Base-by-base conservation (phyloP, 1,139 yeast species). In the Kodamaea alishanica region DNA sequence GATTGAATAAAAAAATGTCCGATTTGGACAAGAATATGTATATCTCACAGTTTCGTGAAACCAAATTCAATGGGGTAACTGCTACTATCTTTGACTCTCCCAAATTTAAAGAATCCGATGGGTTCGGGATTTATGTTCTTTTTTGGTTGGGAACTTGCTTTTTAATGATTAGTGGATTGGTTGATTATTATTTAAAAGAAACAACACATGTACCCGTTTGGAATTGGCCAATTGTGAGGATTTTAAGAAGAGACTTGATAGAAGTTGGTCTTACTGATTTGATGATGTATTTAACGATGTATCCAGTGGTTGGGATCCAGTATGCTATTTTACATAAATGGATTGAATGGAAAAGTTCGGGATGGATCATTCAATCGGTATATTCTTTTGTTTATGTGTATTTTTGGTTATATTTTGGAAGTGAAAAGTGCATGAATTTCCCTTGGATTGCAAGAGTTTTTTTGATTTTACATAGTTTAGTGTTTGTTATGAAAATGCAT, bases 391-490 rank as follows among this genome's bases (percentile, higher is more conserved):
- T 48, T 0, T 79, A 70, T 50, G 57, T 84, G 11, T 48, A 63
- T 30, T 79, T 74, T 50, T 75, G 71, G 68, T 54, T 79, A 31
- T 58, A 67, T 48, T 67, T 77, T 50, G 77, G 90, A 3, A 75
- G 80, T 32, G 61, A 63, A 32, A 56, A 61, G 41, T 47, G 47
- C 10, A 52, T 63, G 59, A 61, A 70, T 27, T 84, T 72, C 52
- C 87, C 90, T 3, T 90, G 97, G 97, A 83, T 89, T 38, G 96
- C 88, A 4, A 80, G 81, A 53, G 90, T 89, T 30, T 90, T 85
- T 52, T 63, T 90, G 45, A 73, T 86, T 42, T 67, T 90, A 41
- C 97, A 90, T 58, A 78, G 87, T n/a, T 67, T 87, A 39, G 97
- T 90, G 4, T 66, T 89, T 48, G 60, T 90, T 47, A 90, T 90